Percentiles rank a stretch among this genome's conserved stretches.
These are phyloP conservation scores for Murraya koenigii DNA, from an alignment of 345 rosid genomes.

Conservation along the genomic window DNA sequence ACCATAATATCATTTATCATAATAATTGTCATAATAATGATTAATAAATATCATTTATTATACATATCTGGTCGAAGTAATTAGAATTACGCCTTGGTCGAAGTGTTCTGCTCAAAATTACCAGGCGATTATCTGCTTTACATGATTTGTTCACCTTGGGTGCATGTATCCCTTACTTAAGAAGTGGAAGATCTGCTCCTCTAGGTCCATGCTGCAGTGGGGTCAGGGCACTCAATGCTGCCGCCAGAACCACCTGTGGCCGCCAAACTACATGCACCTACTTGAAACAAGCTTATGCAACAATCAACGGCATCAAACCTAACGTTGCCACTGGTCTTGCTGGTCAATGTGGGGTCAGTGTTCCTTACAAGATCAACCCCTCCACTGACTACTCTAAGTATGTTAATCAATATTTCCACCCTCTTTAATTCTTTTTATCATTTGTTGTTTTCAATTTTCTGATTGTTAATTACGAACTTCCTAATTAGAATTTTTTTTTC, in stretches of 20 bases:
- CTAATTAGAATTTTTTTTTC: no score
- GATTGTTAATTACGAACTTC: no score
- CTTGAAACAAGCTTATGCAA: constrained; percentile 23
- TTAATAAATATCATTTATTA: no score
- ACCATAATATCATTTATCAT: no score
- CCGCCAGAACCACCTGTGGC: constrained; percentile 44
- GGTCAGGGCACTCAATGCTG: constrained; percentile 23
- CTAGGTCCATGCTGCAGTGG: constrained; percentile 44
- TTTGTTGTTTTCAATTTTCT: no score
- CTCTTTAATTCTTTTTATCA: background rate
- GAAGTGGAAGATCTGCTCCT: background rate
- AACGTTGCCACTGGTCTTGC: constrained; percentile 37
- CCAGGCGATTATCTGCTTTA: no score
- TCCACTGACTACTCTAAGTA: constrained; percentile 53
- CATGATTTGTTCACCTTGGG: no score
- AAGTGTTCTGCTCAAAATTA: no score
- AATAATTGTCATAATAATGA: no score
- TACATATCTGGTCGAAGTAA: no score
- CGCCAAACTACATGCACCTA: constrained; percentile 53
- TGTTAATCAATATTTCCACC: background rate
- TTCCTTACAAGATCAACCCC: constrained; percentile 54
- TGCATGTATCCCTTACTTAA: constrained; percentile 35
- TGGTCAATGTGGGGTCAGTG: constrained; percentile 36
- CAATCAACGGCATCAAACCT: constrained; percentile 24
- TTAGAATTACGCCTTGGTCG: no score